Conservation (phyloP, 331 rosid species). For the Dryas integrifolia region DNA sequence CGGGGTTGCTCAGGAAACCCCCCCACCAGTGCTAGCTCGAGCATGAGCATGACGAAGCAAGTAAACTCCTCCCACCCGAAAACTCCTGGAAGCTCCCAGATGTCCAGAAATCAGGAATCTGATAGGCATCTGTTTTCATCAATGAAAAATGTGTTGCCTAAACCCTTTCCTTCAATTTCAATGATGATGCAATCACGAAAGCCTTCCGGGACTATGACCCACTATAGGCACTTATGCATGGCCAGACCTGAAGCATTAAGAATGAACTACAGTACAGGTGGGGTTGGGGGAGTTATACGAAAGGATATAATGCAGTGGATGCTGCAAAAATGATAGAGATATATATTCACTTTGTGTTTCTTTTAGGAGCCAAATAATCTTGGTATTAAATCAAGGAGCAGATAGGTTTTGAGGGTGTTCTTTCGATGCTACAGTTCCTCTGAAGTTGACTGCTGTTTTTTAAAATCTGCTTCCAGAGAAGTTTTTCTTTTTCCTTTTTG, state of each 20-base stretch:
- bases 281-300: slow-evolving; percentile 56
- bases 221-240: slow-evolving; percentile 47
- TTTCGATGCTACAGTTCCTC: background rate
- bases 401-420: slow-evolving; percentile 5
- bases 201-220: slow-evolving; percentile 51
- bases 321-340: slow-evolving; percentile 39
- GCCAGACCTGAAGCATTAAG: slow-evolving; percentile 29
- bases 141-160: slow-evolving; percentile 34
- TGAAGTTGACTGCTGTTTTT: background rate
- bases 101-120: slow-evolving; percentile 43
- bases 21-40: slow-evolving; percentile 26
- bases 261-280: slow-evolving; percentile 31
- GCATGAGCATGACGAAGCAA: slow-evolving; percentile 35
- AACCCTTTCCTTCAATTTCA: slow-evolving; percentile 49
- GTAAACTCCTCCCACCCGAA: slow-evolving; percentile 40
- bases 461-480: background rate
- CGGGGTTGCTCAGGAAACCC: slow-evolving; percentile 39
- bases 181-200: slow-evolving; percentile 54
- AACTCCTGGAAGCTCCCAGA: slow-evolving; percentile 34
- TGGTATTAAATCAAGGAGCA: background rate
- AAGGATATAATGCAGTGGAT: slow-evolving; percentile 78
- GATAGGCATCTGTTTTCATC: slow-evolving; percentile 61
- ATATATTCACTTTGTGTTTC: background rate
- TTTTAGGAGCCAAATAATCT: background rate
- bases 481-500: background rate